phyloP scores from a whole-genome alignment of 768 basidiomycete genomes.

The Termitomyces sp. region DNA sequence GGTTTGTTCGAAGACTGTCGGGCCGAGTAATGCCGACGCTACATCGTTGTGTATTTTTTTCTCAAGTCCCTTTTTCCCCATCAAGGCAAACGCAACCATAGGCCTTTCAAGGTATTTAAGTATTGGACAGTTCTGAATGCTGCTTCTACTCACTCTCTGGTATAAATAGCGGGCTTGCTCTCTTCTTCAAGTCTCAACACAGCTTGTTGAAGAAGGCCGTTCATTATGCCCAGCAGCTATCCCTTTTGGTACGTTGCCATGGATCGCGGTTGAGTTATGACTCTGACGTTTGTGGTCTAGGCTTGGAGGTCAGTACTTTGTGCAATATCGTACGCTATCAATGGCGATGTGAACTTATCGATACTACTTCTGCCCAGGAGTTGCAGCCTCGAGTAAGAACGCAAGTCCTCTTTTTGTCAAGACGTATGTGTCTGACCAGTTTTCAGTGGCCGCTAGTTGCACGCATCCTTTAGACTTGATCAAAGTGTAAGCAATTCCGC shows the following conservation, averaged over 20 bases:
- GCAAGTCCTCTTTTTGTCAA: not conserved
- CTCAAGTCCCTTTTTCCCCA: conserved; percentile 1
- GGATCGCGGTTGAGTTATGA: conserved; percentile 3
- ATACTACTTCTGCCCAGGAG: conserved; percentile 32
- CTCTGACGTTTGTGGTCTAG: conserved; percentile 27
- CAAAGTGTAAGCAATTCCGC: conserved; percentile 60
- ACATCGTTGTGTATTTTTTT: conserved; percentile 12
- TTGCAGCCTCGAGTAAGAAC: conserved; percentile 59
- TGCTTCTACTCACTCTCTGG: not conserved
- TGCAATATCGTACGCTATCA: not conserved
- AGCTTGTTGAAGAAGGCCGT: conserved; percentile 16
- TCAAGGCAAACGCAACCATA: conserved; percentile 5
- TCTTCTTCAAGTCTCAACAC: conserved; percentile 16
- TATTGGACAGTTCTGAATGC: not conserved
- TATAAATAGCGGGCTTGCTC: conserved; percentile 15
- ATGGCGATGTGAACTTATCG: not conserved
- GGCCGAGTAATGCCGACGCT: conserved; percentile 12
- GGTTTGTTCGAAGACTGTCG: too few relatives aligned
- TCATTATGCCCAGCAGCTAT: conserved; percentile 35
- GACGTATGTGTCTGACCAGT: conserved; percentile 3
- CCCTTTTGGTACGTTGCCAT: conserved; percentile 45
- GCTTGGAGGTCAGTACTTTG: conserved; percentile 53
- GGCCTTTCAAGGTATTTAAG: conserved; percentile 6
- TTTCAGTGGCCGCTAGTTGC: conserved; percentile 70
- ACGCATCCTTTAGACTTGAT: conserved; percentile 85